A percentile compares a stretch with the other conserved stretches of the same genome.
Conservation (phyloP, 306 rosid genomes). For the Hylodesmum podocarpum region DNA sequence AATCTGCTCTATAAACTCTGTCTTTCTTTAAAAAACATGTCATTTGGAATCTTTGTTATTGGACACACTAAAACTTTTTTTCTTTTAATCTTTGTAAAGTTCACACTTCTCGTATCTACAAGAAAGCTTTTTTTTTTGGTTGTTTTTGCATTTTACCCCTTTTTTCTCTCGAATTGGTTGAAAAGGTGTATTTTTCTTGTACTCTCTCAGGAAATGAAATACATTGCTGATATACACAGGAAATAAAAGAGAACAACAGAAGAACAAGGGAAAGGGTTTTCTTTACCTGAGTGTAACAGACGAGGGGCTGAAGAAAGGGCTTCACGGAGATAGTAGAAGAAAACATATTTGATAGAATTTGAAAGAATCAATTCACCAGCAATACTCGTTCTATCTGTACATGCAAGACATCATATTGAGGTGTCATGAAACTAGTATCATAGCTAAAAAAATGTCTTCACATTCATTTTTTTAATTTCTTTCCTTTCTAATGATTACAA, state of each 20-base stretch:
- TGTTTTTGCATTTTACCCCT: background rate
- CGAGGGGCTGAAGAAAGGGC: constrained; percentile 21
- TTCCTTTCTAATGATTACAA: background rate
- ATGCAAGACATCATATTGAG: background rate
- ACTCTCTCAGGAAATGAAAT: constrained; percentile 3
- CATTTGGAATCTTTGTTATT: too few species aligned
- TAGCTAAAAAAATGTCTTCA: background rate
- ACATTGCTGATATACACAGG: background rate
- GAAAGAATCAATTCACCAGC: background rate
- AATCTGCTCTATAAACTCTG: too few species aligned
- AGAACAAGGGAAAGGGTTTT: background rate
- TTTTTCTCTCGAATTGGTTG: background rate
- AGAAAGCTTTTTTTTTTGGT: too few species aligned
- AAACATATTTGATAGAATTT: constrained; percentile 33
- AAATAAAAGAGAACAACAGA: background rate
- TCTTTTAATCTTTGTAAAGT: too few species aligned
- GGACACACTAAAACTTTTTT: too few species aligned
- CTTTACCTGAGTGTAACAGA: constrained; percentile 38
- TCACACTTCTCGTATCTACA: background rate
- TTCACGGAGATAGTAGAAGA: constrained; percentile 34
- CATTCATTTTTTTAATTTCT: background rate
- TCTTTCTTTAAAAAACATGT: too few species aligned
- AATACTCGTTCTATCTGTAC: background rate
- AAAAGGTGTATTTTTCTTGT: background rate
- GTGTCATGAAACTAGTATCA: background rate